Percentiles rank a stretch among this genome's conserved stretches.
These are phyloP conservation scores for Hymenoscyphus salicellus DNA, from an alignment of 2,329 filamentous ascomycete species.

Conservation along the genomic window DNA sequence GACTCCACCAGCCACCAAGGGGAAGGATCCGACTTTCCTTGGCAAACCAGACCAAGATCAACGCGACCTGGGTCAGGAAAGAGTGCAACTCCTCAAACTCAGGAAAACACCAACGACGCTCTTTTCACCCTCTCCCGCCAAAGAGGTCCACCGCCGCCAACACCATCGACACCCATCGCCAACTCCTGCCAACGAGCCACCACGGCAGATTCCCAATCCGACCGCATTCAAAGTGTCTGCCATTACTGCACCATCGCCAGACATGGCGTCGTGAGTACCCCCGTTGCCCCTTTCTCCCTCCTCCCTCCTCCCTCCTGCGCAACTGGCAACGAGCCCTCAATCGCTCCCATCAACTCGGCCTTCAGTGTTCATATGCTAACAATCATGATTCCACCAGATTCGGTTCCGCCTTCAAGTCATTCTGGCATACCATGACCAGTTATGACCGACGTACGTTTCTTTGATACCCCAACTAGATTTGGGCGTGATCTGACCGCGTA, in stretches of 20 bases:
- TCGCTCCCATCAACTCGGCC: conserved; percentile 13
- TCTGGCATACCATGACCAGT: conserved; percentile 86
- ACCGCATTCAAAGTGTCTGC: conserved; percentile 28
- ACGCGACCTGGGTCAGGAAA: not conserved
- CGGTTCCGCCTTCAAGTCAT: conserved; percentile 73
- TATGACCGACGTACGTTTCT: conserved; percentile 61
- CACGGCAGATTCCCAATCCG: conserved; percentile 19
- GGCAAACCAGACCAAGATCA: not conserved
- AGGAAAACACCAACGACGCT: not conserved
- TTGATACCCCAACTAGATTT: conserved; percentile 26
- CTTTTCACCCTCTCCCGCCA: conserved; percentile 3
- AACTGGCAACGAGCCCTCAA: not conserved
- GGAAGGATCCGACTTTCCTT: not conserved
- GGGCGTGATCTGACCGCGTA: conserved; percentile 42
- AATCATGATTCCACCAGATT: conserved; percentile 46
- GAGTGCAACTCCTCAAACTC: not conserved
- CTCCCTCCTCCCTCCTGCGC: conserved; percentile 14
- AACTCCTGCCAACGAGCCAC: conserved; percentile 16
- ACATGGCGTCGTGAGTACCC: conserved; percentile 35
- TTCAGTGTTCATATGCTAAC: conserved; percentile 22
- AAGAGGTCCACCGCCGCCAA: not conserved
- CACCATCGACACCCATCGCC: conserved; percentile 5
- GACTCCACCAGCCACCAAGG: too few relatives aligned
- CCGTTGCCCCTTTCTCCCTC: conserved; percentile 12
- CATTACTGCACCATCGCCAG: conserved; percentile 30